These are phyloP conservation scores for Odontarrhena argentea DNA, from an alignment of 345 rosid species.

Conservation along the genomic window DNA sequence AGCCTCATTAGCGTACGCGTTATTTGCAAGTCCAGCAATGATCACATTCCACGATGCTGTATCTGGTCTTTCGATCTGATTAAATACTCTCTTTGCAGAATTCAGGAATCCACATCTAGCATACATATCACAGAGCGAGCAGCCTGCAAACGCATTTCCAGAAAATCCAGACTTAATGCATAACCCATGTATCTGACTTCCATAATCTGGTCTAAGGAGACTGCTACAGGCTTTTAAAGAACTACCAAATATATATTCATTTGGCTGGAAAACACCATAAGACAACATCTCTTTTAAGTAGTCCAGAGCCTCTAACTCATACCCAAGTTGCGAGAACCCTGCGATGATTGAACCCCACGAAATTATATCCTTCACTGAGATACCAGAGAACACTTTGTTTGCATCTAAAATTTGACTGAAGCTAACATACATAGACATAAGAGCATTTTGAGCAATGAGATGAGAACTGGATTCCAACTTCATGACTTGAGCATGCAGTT, in stretches of 20 bases:
- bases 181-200: slow-evolving; percentile 57
- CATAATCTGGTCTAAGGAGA: slow-evolving; percentile 50
- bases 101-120: slow-evolving; percentile 53
- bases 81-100: slow-evolving; percentile 49
- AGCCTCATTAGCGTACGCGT: slow-evolving; percentile 45
- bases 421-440: slow-evolving; percentile 62
- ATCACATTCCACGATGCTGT: slow-evolving; percentile 63
- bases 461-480: slow-evolving; percentile 50
- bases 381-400: slow-evolving; percentile 47
- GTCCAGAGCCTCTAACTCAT: slow-evolving; percentile 54
- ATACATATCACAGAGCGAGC: slow-evolving; percentile 64
- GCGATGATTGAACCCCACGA: slow-evolving; percentile 67
- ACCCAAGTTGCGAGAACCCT: slow-evolving; percentile 59
- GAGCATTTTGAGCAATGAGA: slow-evolving; percentile 60
- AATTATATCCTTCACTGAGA: slow-evolving; percentile 54
- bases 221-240: slow-evolving; percentile 58
- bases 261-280: slow-evolving; percentile 51
- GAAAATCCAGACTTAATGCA: slow-evolving; percentile 55
- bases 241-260: slow-evolving; percentile 63
- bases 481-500: slow-evolving; percentile 57
- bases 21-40: slow-evolving; percentile 57
- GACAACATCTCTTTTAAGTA: slow-evolving; percentile 52
- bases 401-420: slow-evolving; percentile 50
- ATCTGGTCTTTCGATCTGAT: slow-evolving; percentile 56
- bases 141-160: slow-evolving; percentile 46